Evolutionary conservation across 73 alveolate genomes (phyloP).

Genomic region (Blepharisma stoltei): DNA sequence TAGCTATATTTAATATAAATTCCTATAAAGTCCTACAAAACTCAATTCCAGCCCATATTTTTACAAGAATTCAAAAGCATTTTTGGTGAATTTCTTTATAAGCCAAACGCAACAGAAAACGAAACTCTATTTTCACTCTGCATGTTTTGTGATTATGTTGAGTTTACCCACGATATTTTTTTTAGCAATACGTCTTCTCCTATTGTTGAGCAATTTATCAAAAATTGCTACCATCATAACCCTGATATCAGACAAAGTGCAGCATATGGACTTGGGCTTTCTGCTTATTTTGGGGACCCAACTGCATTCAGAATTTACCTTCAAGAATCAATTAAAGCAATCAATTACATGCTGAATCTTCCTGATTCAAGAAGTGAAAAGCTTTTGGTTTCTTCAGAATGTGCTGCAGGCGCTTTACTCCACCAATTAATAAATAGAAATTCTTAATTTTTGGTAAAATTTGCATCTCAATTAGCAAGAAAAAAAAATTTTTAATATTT

Average conservation of each 20-base stretch:
- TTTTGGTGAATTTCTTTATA: slow-evolving; percentile 9
- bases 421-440: too few species aligned
- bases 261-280: neutral
- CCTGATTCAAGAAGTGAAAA: neutral
- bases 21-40: neutral
- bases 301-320: neutral
- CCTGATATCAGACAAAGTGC: neutral
- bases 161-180: neutral
- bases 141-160: slow-evolving; percentile 7
- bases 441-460: too few species aligned
- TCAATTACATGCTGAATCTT: neutral
- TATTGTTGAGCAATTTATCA: neutral
- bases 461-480: too few species aligned
- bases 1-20: neutral
- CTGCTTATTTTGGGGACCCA: neutral
- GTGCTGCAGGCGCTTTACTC: slow-evolving; percentile 7
- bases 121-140: neutral
- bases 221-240: neutral
- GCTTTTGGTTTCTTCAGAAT: neutral
- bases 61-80: neutral
- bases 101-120: neutral
- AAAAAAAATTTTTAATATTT: too few species aligned
- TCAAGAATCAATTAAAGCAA: neutral
- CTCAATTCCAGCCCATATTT: neutral
- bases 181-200: neutral